Percentiles rank a stretch among this genome's conserved stretches.
phyloP scores from a whole-genome alignment of 306 rosid species.

The Malus orientalis region DNA sequence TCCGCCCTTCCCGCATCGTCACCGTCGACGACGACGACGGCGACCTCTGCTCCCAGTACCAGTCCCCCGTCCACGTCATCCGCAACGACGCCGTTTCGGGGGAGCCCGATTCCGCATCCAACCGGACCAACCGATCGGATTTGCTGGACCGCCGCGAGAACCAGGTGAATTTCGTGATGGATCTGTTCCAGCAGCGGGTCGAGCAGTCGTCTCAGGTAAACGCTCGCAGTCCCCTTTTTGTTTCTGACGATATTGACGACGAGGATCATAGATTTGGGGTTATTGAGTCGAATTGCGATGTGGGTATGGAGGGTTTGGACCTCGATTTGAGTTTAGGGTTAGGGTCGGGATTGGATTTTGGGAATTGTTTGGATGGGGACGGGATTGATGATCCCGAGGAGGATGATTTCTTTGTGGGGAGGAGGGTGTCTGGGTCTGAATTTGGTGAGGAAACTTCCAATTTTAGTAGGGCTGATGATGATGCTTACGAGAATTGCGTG shows the following conservation, averaged over 20 bases:
- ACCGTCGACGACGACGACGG: neutral
- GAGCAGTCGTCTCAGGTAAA: slow-evolving; percentile 65
- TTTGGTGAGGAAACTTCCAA: slow-evolving; percentile 24
- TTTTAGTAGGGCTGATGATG: slow-evolving; percentile 15
- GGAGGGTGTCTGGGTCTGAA: slow-evolving; percentile 36
- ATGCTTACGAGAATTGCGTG: slow-evolving; percentile 12
- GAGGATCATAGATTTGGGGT: slow-evolving; percentile 42
- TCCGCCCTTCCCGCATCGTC: slow-evolving; percentile 5
- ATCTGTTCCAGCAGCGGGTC: slow-evolving; percentile 81
- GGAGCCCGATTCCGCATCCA: slow-evolving; percentile 24
- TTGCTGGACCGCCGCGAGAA: slow-evolving; percentile 41
- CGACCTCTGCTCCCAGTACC: slow-evolving; percentile 13
- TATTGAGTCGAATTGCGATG: slow-evolving; percentile 37
- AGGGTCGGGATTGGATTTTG: slow-evolving; percentile 25
- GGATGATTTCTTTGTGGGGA: slow-evolving; percentile 30
- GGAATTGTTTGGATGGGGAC: slow-evolving; percentile 19
- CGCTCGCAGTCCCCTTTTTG: slow-evolving; percentile 20
- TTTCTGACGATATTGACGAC: slow-evolving; percentile 24
- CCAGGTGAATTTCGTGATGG: slow-evolving; percentile 70
- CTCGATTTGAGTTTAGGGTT: slow-evolving; percentile 32
- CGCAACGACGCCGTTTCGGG: slow-evolving; percentile 14
- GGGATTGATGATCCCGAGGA: slow-evolving; percentile 23
- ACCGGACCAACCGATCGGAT: slow-evolving; percentile 1
- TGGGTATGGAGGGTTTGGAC: slow-evolving; percentile 29
- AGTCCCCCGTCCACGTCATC: slow-evolving; percentile 2